Conservation (phyloP, 768 basidiomycete genomes). For the Phaeotremella skinneri region DNA sequence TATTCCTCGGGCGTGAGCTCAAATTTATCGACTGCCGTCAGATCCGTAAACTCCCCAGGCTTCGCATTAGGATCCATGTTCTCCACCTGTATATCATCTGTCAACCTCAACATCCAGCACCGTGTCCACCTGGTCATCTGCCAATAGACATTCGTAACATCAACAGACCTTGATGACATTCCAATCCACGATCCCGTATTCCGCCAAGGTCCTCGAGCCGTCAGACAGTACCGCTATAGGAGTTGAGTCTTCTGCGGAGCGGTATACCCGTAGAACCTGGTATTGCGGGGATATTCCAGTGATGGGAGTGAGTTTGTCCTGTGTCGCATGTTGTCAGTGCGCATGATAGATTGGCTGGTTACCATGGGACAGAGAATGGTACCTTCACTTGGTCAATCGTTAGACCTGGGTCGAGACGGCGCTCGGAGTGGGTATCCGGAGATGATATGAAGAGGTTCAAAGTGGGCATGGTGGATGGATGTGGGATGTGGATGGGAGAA, state of each 20-base stretch:
- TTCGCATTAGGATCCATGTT: slow-evolving; percentile 74
- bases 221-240: slow-evolving; percentile 63
- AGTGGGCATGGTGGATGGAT: slow-evolving; percentile 24
- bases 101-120: background rate
- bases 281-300: slow-evolving; percentile 81
- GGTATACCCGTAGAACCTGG: slow-evolving; percentile 66
- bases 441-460: slow-evolving; percentile 76
- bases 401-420: slow-evolving; percentile 71
- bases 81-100: slow-evolving; percentile 58
- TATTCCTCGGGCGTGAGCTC: slow-evolving; percentile 82
- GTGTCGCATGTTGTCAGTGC: slow-evolving; percentile 26
- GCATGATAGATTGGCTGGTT: slow-evolving; percentile 10
- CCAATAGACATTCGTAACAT: background rate
- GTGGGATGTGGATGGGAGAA: too few relatives aligned
- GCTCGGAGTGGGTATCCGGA: slow-evolving; percentile 84
- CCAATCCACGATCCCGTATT: slow-evolving; percentile 70
- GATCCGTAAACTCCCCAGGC: slow-evolving; percentile 77
- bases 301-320: slow-evolving; percentile 80
- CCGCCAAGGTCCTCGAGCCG: slow-evolving; percentile 66
- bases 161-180: slow-evolving; percentile 73
- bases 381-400: slow-evolving; percentile 84
- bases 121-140: too few relatives aligned
- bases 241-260: slow-evolving; percentile 56
- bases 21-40: slow-evolving; percentile 85
- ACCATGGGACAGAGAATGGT: slow-evolving; percentile 3